Evolutionary conservation across 2,329 filamentous ascomycete species (phyloP).

Genomic region (Colletotrichum filicis): DNA sequence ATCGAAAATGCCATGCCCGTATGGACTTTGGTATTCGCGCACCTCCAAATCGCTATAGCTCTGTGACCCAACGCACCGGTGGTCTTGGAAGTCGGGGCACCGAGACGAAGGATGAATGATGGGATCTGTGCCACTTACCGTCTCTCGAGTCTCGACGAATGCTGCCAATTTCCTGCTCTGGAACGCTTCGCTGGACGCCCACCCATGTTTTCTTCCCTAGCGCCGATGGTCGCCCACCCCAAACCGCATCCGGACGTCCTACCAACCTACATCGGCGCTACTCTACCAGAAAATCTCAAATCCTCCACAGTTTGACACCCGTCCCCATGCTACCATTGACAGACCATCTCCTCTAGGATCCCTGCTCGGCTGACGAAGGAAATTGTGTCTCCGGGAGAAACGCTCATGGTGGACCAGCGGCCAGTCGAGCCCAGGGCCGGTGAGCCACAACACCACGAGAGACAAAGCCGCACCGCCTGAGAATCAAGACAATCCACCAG

Average conservation of each 20-base stretch:
- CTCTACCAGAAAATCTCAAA: slow-evolving; percentile 26
- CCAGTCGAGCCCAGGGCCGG: not conserved
- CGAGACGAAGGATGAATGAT: not conserved
- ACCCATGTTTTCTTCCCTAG: slow-evolving; percentile 11
- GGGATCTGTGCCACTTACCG: slow-evolving; percentile 6
- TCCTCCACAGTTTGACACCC: slow-evolving; percentile 20
- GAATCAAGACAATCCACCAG: not conserved
- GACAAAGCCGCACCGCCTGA: not conserved
- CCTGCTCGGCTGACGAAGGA: slow-evolving; percentile 21
- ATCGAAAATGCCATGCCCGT: slow-evolving; percentile 15
- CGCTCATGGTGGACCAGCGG: slow-evolving; percentile 5
- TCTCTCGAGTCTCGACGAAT: not conserved
- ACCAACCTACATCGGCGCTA: slow-evolving; percentile 29
- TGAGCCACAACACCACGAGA: not conserved
- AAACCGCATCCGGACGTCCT: slow-evolving; percentile 19
- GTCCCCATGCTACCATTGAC: slow-evolving; percentile 13
- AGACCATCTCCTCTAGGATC: slow-evolving; percentile 15
- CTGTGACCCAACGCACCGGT: not conserved
- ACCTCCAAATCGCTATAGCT: not conserved
- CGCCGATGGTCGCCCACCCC: slow-evolving; percentile 10
- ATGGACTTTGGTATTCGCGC: not conserved
- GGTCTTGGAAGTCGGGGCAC: not conserved
- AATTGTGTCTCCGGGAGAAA: slow-evolving; percentile 1
- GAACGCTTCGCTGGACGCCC: slow-evolving; percentile 11
- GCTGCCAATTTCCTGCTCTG: slow-evolving; percentile 25